phyloP scores from a whole-genome alignment of 2,329 filamentous ascomycete species.

The Diaporthe ilicicola region DNA sequence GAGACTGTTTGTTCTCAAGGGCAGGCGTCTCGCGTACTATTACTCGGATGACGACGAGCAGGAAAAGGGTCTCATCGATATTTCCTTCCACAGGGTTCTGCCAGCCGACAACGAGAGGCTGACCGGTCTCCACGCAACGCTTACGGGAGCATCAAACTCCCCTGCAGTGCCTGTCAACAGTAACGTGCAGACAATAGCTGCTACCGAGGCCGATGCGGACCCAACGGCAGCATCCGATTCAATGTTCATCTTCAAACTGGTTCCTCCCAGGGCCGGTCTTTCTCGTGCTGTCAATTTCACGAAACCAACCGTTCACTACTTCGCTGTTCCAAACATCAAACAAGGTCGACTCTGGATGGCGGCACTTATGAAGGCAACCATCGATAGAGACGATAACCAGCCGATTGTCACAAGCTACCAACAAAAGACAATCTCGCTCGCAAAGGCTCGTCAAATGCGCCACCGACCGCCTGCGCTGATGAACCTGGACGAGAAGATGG shows the following conservation, averaged over 20 bases:
- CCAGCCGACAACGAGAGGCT: conserved; percentile 91
- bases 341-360: conserved; percentile 97
- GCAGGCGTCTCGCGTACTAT: conserved; percentile 91
- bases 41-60: conserved; percentile 92
- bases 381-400: conserved; percentile 85
- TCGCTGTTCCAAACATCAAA: conserved; percentile 90
- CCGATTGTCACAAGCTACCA: conserved; percentile 92
- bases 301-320: conserved; percentile 96
- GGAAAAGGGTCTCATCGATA: conserved; percentile 96
- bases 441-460: conserved; percentile 86
- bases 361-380: conserved; percentile 97
- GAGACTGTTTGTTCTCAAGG: conserved; percentile 92
- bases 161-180: conserved; percentile 63
- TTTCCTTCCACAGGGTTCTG: conserved; percentile 96
- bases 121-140: conserved; percentile 87
- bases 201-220: conserved; percentile 59
- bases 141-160: conserved; percentile 83
- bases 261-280: conserved; percentile 86
- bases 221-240: conserved; percentile 57
- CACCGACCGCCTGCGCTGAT: conserved; percentile 91
- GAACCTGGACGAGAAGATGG: conserved; percentile 65
- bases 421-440: conserved; percentile 93
- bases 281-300: conserved; percentile 96
- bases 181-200: conserved; percentile 54
- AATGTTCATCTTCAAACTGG: conserved; percentile 98